Percentiles rank a stretch among this genome's conserved stretches.
Conservation (phyloP, 2,329 filamentous ascomycete species). For the Colletotrichum tropicicola region DNA sequence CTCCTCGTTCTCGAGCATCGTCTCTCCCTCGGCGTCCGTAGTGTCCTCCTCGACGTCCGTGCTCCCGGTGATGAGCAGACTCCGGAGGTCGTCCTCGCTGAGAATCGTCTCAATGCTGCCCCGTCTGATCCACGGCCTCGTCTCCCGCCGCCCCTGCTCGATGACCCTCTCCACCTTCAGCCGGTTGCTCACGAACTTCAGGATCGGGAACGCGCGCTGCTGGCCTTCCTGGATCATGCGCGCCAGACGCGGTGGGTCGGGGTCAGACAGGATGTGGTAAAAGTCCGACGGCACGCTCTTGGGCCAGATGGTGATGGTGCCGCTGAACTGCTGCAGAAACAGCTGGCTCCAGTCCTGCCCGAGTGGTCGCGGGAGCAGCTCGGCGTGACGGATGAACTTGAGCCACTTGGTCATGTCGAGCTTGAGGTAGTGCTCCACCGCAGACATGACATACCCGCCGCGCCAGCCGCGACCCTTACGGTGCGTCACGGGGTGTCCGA, state of each 20-base stretch:
- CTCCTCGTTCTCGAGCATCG: constrained; percentile 38
- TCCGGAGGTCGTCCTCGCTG: constrained; percentile 67
- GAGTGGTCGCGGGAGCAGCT: constrained; percentile 87
- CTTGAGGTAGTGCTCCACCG: constrained; percentile 94
- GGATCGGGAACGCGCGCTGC: constrained; percentile 87
- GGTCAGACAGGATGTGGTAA: constrained; percentile 85
- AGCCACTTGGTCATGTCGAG: constrained; percentile 98
- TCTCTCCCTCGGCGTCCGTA: constrained; percentile 37
- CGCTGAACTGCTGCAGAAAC: constrained; percentile 94
- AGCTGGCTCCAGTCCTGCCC: constrained; percentile 98
- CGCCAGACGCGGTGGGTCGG: constrained; percentile 76
- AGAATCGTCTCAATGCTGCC: constrained; percentile 68
- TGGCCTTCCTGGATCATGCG: constrained; percentile 92
- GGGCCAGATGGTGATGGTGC: constrained; percentile 97
- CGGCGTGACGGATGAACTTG: constrained; percentile 90
- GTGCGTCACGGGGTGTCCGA: constrained; percentile 93
- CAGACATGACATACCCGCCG: constrained; percentile 91
- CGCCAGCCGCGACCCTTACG: constrained; percentile 94
- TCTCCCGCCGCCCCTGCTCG: constrained; percentile 66
- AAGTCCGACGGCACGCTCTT: constrained; percentile 83
- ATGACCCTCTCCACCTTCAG: constrained; percentile 81
- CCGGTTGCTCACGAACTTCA: constrained; percentile 90
- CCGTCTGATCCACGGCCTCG: constrained; percentile 55
- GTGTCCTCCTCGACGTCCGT: constrained; percentile 32
- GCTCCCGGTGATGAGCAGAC: constrained; percentile 47